phyloP scores from a whole-genome alignment of 176 grass and related monocot species.

The Pontederia crassipes region DNA sequence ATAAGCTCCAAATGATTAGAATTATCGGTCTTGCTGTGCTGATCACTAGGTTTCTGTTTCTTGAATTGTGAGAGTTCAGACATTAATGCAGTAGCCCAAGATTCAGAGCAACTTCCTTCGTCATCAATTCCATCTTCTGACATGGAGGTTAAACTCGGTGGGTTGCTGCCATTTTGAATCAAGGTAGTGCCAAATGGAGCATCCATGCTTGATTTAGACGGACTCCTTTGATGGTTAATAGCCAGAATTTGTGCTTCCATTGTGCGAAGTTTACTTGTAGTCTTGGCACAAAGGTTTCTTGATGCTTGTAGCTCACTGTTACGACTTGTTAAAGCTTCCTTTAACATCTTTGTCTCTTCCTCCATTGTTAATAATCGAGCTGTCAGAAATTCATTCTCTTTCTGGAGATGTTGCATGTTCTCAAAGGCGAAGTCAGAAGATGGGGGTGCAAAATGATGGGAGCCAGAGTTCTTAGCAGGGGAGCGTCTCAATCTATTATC shows the following conservation, averaged over 20 bases:
- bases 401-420: conserved; percentile 71
- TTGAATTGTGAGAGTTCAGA: conserved; percentile 73
- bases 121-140: conserved; percentile 95
- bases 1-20: conserved; percentile 76
- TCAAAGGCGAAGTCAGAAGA: conserved; percentile 54
- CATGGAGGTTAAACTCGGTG: conserved; percentile 87
- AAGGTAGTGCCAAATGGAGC: conserved; percentile 50
- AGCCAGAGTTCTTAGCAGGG: conserved; percentile 48
- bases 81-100: conserved; percentile 70
- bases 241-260: conserved; percentile 70
- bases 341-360: conserved; percentile 96
- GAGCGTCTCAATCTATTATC: conserved; percentile 68
- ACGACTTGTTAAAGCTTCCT: conserved; percentile 79
- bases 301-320: conserved; percentile 83
- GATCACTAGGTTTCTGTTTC: conserved; percentile 47
- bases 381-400: conserved; percentile 87
- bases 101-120: conserved; percentile 73
- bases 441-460: conserved; percentile 45
- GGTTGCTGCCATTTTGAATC: conserved; percentile 80
- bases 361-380: conserved; percentile 68
- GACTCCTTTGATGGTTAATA: conserved; percentile 52
- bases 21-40: conserved; percentile 40
- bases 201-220: conserved; percentile 56
- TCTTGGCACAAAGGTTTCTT: conserved; percentile 85
- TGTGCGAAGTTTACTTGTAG: conserved; percentile 62